Evolutionary conservation across 1,139 yeast species (phyloP).

Genomic region (Arxiozyma telluris): DNA sequence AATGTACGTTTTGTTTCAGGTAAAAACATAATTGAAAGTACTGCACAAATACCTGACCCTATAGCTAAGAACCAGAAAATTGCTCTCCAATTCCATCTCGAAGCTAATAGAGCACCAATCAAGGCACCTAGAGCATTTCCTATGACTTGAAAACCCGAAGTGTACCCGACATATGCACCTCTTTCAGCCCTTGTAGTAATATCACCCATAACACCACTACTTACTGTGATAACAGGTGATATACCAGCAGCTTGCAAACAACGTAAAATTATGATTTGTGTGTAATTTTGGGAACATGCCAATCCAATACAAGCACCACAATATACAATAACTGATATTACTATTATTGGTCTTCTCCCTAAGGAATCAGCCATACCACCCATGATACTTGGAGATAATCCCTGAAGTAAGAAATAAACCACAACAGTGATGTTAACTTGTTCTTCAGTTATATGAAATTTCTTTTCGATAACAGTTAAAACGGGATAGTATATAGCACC

Average conservation of each 20-base stretch:
- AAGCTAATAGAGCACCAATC: conserved; percentile 57
- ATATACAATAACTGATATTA: conserved; percentile 43
- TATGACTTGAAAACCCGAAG: conserved; percentile 53
- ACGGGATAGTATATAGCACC: conserved; percentile 72
- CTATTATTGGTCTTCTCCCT: conserved; percentile 61
- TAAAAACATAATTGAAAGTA: conserved; percentile 36
- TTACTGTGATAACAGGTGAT: conserved; percentile 60
- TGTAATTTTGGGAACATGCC: conserved; percentile 40
- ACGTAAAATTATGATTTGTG: conserved; percentile 46
- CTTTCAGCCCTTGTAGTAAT: conserved; percentile 51
- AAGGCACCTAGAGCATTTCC: conserved; percentile 75
- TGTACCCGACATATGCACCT: conserved; percentile 55
- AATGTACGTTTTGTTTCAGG: conserved; percentile 67
- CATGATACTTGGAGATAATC: conserved; percentile 55
- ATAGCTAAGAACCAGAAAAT: conserved; percentile 68
- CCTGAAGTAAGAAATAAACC: conserved; percentile 62
- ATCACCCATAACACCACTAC: conserved; percentile 63
- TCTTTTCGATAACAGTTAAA: conserved; percentile 41
- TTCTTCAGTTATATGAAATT: conserved; percentile 47
- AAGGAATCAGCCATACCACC: conserved; percentile 57
- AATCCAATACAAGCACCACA: conserved; percentile 53
- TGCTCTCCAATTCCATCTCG: conserved; percentile 61
- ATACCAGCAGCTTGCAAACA: conserved; percentile 64
- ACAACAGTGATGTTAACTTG: conserved; percentile 60
- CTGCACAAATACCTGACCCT: conserved; percentile 40